These are phyloP conservation scores for Alternaria incomplexa DNA, from an alignment of 2,329 filamentous ascomycete genomes.

Conservation along the genomic window DNA sequence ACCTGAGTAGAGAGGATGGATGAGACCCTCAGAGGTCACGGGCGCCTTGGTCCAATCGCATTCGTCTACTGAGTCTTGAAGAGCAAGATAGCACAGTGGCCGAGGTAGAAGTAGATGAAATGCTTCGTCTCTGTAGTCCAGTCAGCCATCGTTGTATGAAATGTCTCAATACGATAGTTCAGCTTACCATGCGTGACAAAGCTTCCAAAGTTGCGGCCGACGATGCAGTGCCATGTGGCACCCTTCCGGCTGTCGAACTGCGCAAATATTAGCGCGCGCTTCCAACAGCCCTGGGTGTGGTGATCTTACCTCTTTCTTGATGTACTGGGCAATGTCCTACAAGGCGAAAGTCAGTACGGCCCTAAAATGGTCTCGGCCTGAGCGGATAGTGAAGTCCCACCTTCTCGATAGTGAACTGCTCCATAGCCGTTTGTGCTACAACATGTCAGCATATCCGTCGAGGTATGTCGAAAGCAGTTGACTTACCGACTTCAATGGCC, in stretches of 20 bases:
- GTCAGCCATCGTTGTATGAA: conserved; percentile 16
- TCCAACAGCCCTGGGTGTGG: not conserved
- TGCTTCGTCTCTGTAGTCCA: conserved; percentile 85
- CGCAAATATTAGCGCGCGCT: conserved; percentile 20
- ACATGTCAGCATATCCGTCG: conserved; percentile 28
- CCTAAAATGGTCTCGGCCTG: not conserved
- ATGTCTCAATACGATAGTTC: not conserved
- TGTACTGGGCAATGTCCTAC: conserved; percentile 92
- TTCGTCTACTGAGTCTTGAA: conserved; percentile 89
- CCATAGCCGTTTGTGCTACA: conserved; percentile 73
- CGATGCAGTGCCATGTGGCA: conserved; percentile 99
- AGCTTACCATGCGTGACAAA: conserved; percentile 93
- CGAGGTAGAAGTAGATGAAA: conserved; percentile 99
- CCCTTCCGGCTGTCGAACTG: conserved; percentile 98
- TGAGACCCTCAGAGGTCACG: conserved; percentile 2
- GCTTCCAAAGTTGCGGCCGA: conserved; percentile 97
- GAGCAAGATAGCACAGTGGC: conserved; percentile 95
- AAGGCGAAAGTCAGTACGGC: conserved; percentile 6
- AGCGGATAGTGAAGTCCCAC: conserved; percentile 46
- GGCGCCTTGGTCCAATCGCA: conserved; percentile 8
- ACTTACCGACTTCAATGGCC: conserved; percentile 91
- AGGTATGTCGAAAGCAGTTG: not conserved
- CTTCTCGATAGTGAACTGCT: conserved; percentile 75
- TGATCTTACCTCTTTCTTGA: conserved; percentile 80
- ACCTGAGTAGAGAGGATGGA: conserved; percentile 1